Evolutionary conservation across 352 stramenopile species (phyloP), one percentile per base, ranked within the genome.

Genomic region (Phytopythium vexans): DNA sequence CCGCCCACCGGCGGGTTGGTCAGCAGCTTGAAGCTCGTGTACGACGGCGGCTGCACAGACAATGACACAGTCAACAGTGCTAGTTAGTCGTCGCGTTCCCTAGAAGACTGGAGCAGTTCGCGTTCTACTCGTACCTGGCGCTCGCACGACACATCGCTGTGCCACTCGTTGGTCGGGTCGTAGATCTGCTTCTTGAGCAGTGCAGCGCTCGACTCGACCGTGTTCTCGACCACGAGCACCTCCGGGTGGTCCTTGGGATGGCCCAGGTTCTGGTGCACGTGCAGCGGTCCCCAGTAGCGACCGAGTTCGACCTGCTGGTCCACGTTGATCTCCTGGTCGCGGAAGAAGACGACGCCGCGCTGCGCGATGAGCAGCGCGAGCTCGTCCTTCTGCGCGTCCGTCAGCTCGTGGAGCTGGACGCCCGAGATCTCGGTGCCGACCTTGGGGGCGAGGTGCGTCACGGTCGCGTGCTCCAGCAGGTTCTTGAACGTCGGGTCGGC

Each of bases 61-160:
- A 1, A 47, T 3, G 46, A 3, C 3, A 31, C 10, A 39, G 37
- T 54, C n/a, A 45, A 27, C 21, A 27, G 21, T 35, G 8, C n/a
- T 15, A 9, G 15, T 38, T 9, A 21, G 6, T 12, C 39, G 15
- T 27, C 45, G 3, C 49, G n/a, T 6, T 37, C 33, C 16, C 9
- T 32, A 33, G 15, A 41, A 40, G 8, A 11, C 8, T 1, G 40
- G 10, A 50, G 7, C 0, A 12, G 1, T 15, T 12, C 10, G 10
- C 3, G 11, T 38, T 6, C 49, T 27, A 27, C 21, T 27, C 21
- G 21, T 27, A 54, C 49, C 37, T 77, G 68, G 3, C 58, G 68
- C 32, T 77, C 68, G 37, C 66, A 69, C 3, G 68, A 69, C 12
- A 70, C 65, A 45, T 77, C 64, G 21, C 64, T 71, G 42, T 77